Base-by-base conservation (phyloP, 345 rosid genomes). In the Cardamine resedifolia region DNA sequence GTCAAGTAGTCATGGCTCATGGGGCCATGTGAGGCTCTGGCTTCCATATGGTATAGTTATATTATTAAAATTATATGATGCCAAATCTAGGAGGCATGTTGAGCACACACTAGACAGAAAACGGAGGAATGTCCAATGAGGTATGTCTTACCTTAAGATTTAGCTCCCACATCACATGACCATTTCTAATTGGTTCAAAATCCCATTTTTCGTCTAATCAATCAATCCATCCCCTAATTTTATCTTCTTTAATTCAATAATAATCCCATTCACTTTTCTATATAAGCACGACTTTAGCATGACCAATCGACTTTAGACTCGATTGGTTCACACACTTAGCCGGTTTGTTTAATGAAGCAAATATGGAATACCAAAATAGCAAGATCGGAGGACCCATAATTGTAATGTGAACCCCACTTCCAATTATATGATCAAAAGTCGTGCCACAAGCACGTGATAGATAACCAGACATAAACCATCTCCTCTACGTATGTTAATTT, bases 11-110 rank as follows among this genome's bases (percentile, higher is more conserved):
- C 43, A 68, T 74, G 78, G 63, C 45, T 60, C 58, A 63, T 53
- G 70, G 65, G 59, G 52, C 75, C 79, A 76, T 76, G 79, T 76
- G 79, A 76, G 66, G 1, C 59, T 62, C 79, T 76, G 79, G 52
- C 75, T 70, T 56, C 52, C 70, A 76, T 62, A 53, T 61, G 38
- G 52, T 48, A 66, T 47, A 14, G 72, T 38, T 74, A 52, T 50
- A 59, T 11, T 51, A 50, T 60, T 41, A 44, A 44, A 61, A 23
- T 11, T 23, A 75, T 23, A 64, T 56, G 38, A 56, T 69, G 41
- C 75, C 79, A 76, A 76, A 76, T 76, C 61, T 70, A 76, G 59
- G 70, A 69, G 70, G 70, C 51, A 76, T 53, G 71, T 45, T 36
- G 57, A 44, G 57, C 49, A 47, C 39, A 59, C 27, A 45, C 43